These are phyloP conservation scores for Cornus controversa DNA, from an alignment of 148 eudicot species.

Conservation along the genomic window DNA sequence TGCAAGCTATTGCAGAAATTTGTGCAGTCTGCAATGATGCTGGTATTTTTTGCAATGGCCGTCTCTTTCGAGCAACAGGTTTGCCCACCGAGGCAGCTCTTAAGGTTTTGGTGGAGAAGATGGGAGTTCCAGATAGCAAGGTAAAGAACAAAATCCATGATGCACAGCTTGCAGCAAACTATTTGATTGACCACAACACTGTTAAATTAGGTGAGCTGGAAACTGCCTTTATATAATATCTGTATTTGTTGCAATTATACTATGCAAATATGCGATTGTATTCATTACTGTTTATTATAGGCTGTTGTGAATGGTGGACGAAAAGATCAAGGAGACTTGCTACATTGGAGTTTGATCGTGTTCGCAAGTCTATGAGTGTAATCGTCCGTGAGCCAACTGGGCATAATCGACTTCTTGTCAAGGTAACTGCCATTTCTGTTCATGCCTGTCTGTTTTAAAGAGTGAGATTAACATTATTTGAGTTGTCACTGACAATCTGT, in stretches of 20 bases:
- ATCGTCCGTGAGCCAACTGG: conserved; percentile 68
- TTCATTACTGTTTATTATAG: conserved; percentile 26
- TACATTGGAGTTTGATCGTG: conserved; percentile 84
- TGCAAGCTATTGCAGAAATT: conserved; percentile 72
- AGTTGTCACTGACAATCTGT: neutral
- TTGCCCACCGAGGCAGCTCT: conserved; percentile 95
- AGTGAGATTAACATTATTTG: neutral
- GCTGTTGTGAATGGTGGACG: conserved; percentile 78
- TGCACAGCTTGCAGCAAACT: conserved; percentile 50
- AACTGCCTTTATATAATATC: neutral
- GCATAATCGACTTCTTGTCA: conserved; percentile 68
- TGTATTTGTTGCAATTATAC: neutral
- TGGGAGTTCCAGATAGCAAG: conserved; percentile 81
- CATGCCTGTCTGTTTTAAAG: neutral
- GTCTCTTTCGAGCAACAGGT: conserved; percentile 58
- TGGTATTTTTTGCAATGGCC: conserved; percentile 59
- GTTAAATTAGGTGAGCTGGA: conserved; percentile 60
- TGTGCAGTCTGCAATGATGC: conserved; percentile 90
- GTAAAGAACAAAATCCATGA: conserved; percentile 60
- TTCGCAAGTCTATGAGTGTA: conserved; percentile 91
- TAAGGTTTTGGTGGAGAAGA: conserved; percentile 88
- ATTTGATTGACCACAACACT: conserved; percentile 50
- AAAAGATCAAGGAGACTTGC: conserved; percentile 69
- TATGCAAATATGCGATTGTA: neutral
- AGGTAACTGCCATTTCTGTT: conserved; percentile 42